phyloP scores from a whole-genome alignment of 2,329 filamentous ascomycete genomes.

The Volutella citrinella region DNA sequence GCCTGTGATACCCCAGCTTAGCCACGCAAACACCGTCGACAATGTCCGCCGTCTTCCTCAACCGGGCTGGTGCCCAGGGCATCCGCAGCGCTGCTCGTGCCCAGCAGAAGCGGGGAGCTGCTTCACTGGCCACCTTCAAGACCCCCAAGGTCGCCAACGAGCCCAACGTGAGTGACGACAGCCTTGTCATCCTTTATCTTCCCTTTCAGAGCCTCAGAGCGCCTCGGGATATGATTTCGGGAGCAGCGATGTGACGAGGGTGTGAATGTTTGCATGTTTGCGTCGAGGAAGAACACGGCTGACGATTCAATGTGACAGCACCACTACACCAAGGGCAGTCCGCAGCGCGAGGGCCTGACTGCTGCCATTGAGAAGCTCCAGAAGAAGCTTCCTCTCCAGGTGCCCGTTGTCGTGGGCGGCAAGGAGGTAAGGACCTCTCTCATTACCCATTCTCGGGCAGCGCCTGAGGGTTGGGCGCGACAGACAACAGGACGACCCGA shows the following conservation, averaged over 20 bases:
- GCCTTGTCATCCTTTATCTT: background rate
- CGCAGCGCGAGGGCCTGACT: conserved; percentile 72
- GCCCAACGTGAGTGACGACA: conserved; percentile 87
- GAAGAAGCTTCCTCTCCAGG: conserved; percentile 66
- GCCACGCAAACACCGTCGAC: too few species aligned
- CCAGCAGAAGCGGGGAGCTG: conserved; percentile 31
- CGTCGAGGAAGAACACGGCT: conserved; percentile 6
- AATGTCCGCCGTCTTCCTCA: conserved; percentile 35
- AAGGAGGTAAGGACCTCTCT: conserved; percentile 59
- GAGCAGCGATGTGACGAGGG: too few species aligned
- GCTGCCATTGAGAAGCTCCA: conserved; percentile 70
- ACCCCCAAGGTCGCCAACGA: conserved; percentile 86
- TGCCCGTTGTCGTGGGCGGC: conserved; percentile 81
- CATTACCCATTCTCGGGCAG: too few species aligned
- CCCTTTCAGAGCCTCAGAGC: too few species aligned
- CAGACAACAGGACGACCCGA: conserved; percentile 4
- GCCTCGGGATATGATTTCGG: too few species aligned
- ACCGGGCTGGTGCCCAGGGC: conserved; percentile 30
- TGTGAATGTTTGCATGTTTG: too few species aligned
- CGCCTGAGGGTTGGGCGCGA: too few species aligned
- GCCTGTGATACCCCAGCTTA: conserved; percentile 21
- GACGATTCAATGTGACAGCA: conserved; percentile 58
- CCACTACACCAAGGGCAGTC: conserved; percentile 81
- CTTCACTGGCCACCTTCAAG: conserved; percentile 80
- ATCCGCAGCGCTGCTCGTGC: conserved; percentile 27